Evolutionary conservation across 2,329 filamentous ascomycete species (phyloP), one percentile per base, ranked within the genome.

Genomic region (Aureobasidium namibiae): DNA sequence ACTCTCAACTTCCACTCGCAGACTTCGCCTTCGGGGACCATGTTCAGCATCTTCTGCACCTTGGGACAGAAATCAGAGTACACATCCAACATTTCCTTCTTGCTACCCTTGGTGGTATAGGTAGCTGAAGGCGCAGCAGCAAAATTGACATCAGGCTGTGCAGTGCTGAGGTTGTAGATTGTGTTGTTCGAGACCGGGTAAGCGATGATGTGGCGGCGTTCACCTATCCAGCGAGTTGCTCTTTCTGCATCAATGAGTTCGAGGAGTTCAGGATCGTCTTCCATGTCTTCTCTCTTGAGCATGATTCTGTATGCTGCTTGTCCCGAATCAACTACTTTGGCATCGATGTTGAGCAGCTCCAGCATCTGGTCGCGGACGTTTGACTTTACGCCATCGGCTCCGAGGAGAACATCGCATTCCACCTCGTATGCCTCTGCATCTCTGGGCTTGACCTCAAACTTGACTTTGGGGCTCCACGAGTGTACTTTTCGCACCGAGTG

Each of bases 261-360:
- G 56, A 86, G 75, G 49, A 90, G 76, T 63, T 89, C 86, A 0
- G 86, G 80, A 65, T 91, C 87, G 23, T 80, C 65, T 59, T 78
- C 72, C 82, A 92, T 87, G 61, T 86, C 78, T 31, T 82, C 79
- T 13, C 88, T 82, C 1, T 80, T 82, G 18, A 92, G 78, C 82
- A 92, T 87, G 72, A 92, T 89, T 13, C 88, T 82, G 75, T 92
- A 92, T 2, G 87, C 87, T 0, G 89, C 88, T 73, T 91, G 86
- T 4, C 86, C 83, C 0, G 88, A 90, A 63, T 89, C 86, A 61
- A 83, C 76, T 65, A 86, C 82, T 57, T 82, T 76, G 23, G 80
- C 80, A 6, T 73, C 70, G 62, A 79, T 74, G 44, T 78, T 76
- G 1, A 83, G 73, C 42, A 76, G 73, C 36, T 76, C 71, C 1